These are phyloP conservation scores for Saccharomycopsis hybrid DNA, from an alignment of 1,139 yeast genomes.

Conservation along the genomic window DNA sequence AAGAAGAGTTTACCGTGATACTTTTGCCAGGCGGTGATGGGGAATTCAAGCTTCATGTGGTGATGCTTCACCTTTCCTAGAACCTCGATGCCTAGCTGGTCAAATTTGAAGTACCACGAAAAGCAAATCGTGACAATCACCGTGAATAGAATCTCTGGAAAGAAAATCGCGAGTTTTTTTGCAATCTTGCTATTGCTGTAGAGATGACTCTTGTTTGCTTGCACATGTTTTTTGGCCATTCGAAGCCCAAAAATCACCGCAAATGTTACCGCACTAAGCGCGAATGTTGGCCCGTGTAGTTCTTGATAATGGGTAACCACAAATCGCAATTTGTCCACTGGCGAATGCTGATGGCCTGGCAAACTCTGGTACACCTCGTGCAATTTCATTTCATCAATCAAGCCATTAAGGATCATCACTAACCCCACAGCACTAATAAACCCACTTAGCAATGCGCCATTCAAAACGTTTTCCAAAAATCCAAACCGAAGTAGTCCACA, in stretches of 20 bases:
- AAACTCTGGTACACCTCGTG: conserved; percentile 45
- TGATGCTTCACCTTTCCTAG: conserved; percentile 44
- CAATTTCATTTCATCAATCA: conserved; percentile 68
- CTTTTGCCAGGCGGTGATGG: not conserved
- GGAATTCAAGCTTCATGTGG: no score
- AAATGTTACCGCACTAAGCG: conserved; percentile 37
- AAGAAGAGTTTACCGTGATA: conserved; percentile 27
- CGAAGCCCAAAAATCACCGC: not conserved
- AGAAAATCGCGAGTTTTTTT: conserved; percentile 25
- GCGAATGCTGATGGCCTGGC: conserved; percentile 34
- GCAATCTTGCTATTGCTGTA: no score
- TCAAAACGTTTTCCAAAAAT: conserved; percentile 77
- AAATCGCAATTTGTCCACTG: conserved; percentile 63
- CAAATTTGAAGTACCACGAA: conserved; percentile 50
- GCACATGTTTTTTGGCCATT: no score
- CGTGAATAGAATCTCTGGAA: conserved; percentile 81
- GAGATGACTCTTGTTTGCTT: no score
- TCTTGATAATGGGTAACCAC: conserved; percentile 36
- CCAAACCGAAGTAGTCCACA: conserved; percentile 85
- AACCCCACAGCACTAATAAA: conserved; percentile 91
- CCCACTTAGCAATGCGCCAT: conserved; percentile 78
- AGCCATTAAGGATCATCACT: conserved; percentile 78
- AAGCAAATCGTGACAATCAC: conserved; percentile 58
- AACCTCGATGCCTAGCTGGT: conserved; percentile 51
- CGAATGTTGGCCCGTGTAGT: conserved; percentile 43